A percentile compares a stretch with the other conserved stretches of the same genome.
Evolutionary conservation across 495 filamentous ascomycete species (phyloP).

Genomic region (Elasticomyces elasticus): DNA sequence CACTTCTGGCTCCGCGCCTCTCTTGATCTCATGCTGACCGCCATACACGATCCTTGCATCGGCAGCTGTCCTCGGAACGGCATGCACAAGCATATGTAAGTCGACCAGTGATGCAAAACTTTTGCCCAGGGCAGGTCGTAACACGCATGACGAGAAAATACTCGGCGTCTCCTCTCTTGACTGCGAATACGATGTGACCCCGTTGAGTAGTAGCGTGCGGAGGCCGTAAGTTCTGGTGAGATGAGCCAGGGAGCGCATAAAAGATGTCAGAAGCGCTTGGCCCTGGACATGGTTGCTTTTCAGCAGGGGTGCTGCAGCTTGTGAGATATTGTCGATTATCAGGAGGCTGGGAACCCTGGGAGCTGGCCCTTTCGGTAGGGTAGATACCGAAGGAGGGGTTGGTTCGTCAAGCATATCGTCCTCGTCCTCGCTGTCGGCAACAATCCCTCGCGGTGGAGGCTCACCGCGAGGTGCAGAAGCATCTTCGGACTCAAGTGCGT

Average conservation of each 20-base stretch:
- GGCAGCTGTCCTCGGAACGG: conserved; percentile 6
- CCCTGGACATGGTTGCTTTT: conserved; percentile 18
- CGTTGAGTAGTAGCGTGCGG: conserved; percentile 31
- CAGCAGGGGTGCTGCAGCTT: conserved; percentile 37
- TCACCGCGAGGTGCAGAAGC: background rate
- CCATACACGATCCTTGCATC: conserved; percentile 5
- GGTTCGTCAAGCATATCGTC: conserved; percentile 20
- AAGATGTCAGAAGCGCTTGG: conserved; percentile 25
- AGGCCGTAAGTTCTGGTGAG: conserved; percentile 26
- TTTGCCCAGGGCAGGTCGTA: conserved; percentile 23
- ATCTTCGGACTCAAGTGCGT: conserved; percentile 14
- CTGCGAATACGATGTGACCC: background rate
- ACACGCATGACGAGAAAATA: conserved; percentile 26
- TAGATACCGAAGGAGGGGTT: background rate
- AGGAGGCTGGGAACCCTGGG: conserved; percentile 20
- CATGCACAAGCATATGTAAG: conserved; percentile 24
- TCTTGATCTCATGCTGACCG: background rate
- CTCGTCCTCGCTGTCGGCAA: conserved; percentile 28
- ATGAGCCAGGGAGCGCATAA: conserved; percentile 28
- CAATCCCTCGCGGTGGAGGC: background rate
- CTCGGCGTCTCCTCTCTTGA: conserved; percentile 21
- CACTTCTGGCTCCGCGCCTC: background rate
- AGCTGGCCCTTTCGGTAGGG: no score
- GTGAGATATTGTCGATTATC: conserved; percentile 31
- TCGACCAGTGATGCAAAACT: conserved; percentile 25